phyloP scores from a whole-genome alignment of 768 basidiomycete genomes.

The Termitomyces sp. region DNA sequence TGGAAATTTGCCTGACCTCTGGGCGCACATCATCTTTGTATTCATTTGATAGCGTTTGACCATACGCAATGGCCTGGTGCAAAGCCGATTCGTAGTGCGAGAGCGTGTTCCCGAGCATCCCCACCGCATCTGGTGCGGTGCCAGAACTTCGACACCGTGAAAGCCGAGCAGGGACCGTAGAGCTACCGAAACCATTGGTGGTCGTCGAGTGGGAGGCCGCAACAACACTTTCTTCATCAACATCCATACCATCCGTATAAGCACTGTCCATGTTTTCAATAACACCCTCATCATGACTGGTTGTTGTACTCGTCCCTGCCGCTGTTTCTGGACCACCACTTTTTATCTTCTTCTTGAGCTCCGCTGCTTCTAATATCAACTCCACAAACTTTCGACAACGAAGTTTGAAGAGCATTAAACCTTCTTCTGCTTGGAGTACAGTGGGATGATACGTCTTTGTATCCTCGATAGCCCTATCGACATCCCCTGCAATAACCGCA shows the following conservation, averaged over 20 bases:
- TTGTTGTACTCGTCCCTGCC: background rate
- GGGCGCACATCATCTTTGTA: constrained; percentile 62
- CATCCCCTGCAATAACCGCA: constrained; percentile 64
- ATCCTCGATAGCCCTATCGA: constrained; percentile 63
- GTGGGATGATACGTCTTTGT: constrained; percentile 55
- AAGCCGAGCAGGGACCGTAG: constrained; percentile 14
- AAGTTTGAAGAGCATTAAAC: constrained; percentile 76
- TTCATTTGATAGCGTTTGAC: constrained; percentile 65
- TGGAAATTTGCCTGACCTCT: constrained; percentile 64
- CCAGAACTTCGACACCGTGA: constrained; percentile 7
- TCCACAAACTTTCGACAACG: constrained; percentile 86
- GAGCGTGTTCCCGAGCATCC: constrained; percentile 19
- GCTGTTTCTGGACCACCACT: constrained; percentile 6
- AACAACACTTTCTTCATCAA: constrained; percentile 37
- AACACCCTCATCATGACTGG: constrained; percentile 29
- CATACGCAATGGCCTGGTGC: constrained; percentile 68
- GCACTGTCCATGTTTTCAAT: constrained; percentile 38
- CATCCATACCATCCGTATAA: constrained; percentile 49
- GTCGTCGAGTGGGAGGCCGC: constrained; percentile 17
- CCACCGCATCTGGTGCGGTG: constrained; percentile 12
- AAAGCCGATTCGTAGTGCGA: constrained; percentile 55
- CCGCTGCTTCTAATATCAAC: constrained; percentile 68
- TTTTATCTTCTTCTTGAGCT: constrained; percentile 61
- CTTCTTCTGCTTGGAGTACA: constrained; percentile 65
- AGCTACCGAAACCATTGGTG: constrained; percentile 25